Conservation (phyloP, 495 filamentous ascomycete genomes). For the Elasticomyces elasticus region DNA sequence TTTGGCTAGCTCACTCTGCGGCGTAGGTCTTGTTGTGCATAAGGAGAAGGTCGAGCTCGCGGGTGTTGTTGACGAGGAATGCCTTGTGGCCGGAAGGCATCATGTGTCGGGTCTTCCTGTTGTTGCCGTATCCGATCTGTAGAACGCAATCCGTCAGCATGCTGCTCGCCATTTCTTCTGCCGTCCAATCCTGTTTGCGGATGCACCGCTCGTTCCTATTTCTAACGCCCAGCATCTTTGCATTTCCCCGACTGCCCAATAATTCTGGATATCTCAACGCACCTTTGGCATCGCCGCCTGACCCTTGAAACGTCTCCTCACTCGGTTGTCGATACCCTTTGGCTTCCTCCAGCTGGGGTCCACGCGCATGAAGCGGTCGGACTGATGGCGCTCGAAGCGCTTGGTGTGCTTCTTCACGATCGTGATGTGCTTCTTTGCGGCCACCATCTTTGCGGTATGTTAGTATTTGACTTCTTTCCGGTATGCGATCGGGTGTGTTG, state of each 20-base stretch:
- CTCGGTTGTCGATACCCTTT: constrained; percentile 95
- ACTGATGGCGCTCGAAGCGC: constrained; percentile 91
- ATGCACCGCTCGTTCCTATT: too few species aligned
- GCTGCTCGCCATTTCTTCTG: neutral
- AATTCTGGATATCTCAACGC: constrained; percentile 32
- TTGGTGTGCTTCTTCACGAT: constrained; percentile 99
- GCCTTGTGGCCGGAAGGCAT: constrained; percentile 99
- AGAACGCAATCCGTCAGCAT: constrained; percentile 19
- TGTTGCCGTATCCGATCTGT: constrained; percentile 94
- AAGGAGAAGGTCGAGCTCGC: constrained; percentile 91
- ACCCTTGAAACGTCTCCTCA: constrained; percentile 87
- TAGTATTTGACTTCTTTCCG: neutral
- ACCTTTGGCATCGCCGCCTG: constrained; percentile 96
- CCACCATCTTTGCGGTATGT: constrained; percentile 63
- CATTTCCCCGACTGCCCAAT: neutral
- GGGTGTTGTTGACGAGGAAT: constrained; percentile 93
- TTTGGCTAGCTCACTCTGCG: constrained; percentile 70
- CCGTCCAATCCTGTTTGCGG: too few species aligned
- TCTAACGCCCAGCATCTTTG: too few species aligned
- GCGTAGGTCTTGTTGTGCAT: constrained; percentile 99
- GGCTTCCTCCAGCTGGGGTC: constrained; percentile 90
- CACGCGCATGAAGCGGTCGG: constrained; percentile 87
- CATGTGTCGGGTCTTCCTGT: constrained; percentile 97
- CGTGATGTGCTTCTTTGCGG: constrained; percentile 96
- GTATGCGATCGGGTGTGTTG: neutral